A percentile compares a stretch with the other conserved stretches of the same genome.
These are phyloP conservation scores for Sicyos edulis DNA, from an alignment of 306 rosid species.

Conservation along the genomic window DNA sequence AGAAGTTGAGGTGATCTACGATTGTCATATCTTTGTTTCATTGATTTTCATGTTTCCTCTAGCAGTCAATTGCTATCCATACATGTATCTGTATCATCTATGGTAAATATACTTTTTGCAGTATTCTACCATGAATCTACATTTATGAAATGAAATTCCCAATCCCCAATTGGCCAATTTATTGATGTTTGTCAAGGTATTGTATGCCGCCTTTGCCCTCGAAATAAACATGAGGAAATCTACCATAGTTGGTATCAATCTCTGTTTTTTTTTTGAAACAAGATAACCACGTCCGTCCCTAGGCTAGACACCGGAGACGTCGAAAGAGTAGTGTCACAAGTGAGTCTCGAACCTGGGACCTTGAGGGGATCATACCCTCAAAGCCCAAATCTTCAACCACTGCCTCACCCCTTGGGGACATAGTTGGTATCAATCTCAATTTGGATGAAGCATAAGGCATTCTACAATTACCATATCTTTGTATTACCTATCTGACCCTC, in stretches of 20 bases:
- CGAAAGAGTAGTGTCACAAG: too few species aligned
- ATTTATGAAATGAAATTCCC: not conserved
- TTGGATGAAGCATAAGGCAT: constrained; percentile 1
- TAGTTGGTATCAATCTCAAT: too few species aligned
- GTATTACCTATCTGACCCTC: too few species aligned
- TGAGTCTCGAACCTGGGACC: too few species aligned
- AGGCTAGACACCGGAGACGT: too few species aligned
- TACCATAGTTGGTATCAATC: too few species aligned
- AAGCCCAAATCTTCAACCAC: too few species aligned
- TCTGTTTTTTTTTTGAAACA: too few species aligned
- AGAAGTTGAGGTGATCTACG: constrained; percentile 65
- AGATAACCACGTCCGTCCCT: too few species aligned
- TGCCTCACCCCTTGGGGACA: too few species aligned
- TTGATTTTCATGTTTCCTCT: constrained; percentile 10
- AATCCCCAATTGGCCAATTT: not conserved
- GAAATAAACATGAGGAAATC: not conserved
- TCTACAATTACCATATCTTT: too few species aligned
- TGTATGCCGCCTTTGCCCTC: not conserved
- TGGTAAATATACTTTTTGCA: not conserved
- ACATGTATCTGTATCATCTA: not conserved
- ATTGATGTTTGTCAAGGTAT: not conserved
- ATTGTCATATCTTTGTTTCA: constrained; percentile 5
- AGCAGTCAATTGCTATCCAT: constrained; percentile 12
- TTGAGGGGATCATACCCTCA: too few species aligned
- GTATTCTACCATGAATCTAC: not conserved